phyloP scores from a whole-genome alignment of 2,329 filamentous ascomycete species.

The Malbranchea zuffiana region DNA sequence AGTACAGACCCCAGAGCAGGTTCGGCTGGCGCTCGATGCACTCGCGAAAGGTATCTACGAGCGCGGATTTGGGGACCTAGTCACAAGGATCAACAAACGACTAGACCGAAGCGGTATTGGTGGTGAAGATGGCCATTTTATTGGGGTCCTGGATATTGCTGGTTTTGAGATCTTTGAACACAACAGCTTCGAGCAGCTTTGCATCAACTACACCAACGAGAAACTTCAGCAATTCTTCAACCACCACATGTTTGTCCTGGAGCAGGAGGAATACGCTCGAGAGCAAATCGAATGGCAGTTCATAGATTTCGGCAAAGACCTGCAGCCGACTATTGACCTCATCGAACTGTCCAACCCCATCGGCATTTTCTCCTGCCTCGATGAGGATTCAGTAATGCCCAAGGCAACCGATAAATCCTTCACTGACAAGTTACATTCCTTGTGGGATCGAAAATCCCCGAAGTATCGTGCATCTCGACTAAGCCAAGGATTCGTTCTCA shows the following conservation, averaged over 20 bases:
- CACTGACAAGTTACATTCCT: slow-evolving; percentile 88
- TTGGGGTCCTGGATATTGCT: slow-evolving; percentile 95
- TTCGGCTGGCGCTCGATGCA: slow-evolving; percentile 78
- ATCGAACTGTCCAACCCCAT: slow-evolving; percentile 96
- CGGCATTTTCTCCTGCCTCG: slow-evolving; percentile 94
- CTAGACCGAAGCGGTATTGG: slow-evolving; percentile 76
- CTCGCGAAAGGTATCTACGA: slow-evolving; percentile 97
- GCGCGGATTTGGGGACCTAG: slow-evolving; percentile 84
- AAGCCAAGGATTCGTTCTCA: slow-evolving; percentile 86
- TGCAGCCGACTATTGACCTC: slow-evolving; percentile 94
- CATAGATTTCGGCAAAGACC: slow-evolving; percentile 93
- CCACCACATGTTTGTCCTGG: slow-evolving; percentile 98
- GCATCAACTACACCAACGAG: slow-evolving; percentile 99
- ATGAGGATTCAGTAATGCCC: slow-evolving; percentile 97
- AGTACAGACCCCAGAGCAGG: slow-evolving; percentile 93
- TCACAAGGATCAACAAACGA: slow-evolving; percentile 81
- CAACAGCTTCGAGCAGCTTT: slow-evolving; percentile 97
- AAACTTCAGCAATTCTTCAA: slow-evolving; percentile 99
- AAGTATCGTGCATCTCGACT: slow-evolving; percentile 87
- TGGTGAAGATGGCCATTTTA: slow-evolving; percentile 84
- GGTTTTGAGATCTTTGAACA: slow-evolving; percentile 98
- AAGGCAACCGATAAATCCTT: slow-evolving; percentile 96
- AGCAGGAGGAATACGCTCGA: slow-evolving; percentile 94
- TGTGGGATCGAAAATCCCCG: slow-evolving; percentile 91
- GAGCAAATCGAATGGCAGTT: slow-evolving; percentile 99